A percentile compares a stretch with the other conserved stretches of the same genome.
phyloP scores from a whole-genome alignment of 805 yeast species.

The Zygosaccharomyces lentus region DNA sequence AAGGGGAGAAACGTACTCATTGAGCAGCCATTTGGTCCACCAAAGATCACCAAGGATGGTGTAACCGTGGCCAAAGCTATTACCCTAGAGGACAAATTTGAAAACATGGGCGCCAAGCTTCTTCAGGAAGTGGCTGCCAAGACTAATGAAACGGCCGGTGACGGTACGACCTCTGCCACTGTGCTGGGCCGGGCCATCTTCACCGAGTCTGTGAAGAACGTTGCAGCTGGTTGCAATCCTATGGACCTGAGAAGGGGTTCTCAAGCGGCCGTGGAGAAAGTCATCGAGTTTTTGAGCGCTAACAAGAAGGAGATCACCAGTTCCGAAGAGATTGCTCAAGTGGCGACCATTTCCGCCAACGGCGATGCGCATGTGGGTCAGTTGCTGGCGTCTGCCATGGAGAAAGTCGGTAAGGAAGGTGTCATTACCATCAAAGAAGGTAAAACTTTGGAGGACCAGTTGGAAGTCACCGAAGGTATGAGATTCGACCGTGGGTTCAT shows the following conservation, averaged over 20 bases:
- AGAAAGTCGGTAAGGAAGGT: slow-evolving; percentile 98
- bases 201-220: slow-evolving; percentile 92
- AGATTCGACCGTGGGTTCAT: slow-evolving; percentile 96
- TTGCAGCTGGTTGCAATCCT: slow-evolving; percentile 98
- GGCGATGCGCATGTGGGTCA: slow-evolving; percentile 92
- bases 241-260: slow-evolving; percentile 97
- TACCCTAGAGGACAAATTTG: slow-evolving; percentile 80
- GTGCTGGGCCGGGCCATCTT: slow-evolving; percentile 93
- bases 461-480: slow-evolving; percentile 98
- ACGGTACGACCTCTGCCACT: slow-evolving; percentile 97
- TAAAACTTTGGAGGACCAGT: slow-evolving; percentile 91
- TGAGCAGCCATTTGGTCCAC: slow-evolving; percentile 94
- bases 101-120: slow-evolving; percentile 92
- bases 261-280: slow-evolving; percentile 94
- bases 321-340: slow-evolving; percentile 93
- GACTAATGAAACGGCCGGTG: slow-evolving; percentile 97
- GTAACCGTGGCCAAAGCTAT: slow-evolving; percentile 92
- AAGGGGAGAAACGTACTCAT: slow-evolving; percentile 95
- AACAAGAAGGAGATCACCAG: slow-evolving; percentile 93
- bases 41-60: slow-evolving; percentile 98
- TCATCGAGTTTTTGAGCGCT: slow-evolving; percentile 73
- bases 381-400: slow-evolving; percentile 92
- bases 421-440: slow-evolving; percentile 97
- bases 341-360: slow-evolving; percentile 95
- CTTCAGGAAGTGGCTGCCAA: slow-evolving; percentile 95